These are phyloP conservation scores for Capsicum baccatum DNA, from an alignment of 257 asterid species.

Conservation along the genomic window DNA sequence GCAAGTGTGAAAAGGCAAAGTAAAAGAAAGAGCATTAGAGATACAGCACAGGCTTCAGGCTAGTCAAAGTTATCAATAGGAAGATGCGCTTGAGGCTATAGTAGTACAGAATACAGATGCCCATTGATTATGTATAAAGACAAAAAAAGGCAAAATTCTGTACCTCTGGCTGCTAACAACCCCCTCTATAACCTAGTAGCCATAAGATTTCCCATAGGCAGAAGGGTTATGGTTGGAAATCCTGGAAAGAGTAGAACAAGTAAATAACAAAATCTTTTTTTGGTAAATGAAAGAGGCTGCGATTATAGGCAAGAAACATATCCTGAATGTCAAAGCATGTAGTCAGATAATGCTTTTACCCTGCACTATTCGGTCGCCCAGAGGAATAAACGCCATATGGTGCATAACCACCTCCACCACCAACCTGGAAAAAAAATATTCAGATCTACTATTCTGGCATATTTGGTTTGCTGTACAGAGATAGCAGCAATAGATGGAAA, in stretches of 20 bases:
- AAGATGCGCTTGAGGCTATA: background rate
- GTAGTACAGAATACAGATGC: conserved; percentile 23
- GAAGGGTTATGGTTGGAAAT: conserved; percentile 39
- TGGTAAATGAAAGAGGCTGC: background rate
- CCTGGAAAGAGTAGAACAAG: conserved; percentile 36
- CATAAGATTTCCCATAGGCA: conserved; percentile 43
- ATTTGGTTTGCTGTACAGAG: background rate
- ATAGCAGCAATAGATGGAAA: conserved; percentile 27
- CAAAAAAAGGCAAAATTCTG: background rate
- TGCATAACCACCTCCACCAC: conserved; percentile 59
- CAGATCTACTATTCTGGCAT: background rate
- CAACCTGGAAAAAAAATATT: conserved; percentile 50
- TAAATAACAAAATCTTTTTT: background rate
- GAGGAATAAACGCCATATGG: conserved; percentile 56
- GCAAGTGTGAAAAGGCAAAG: conserved; percentile 34
- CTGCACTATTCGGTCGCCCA: conserved; percentile 52
- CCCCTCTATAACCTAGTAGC: conserved; percentile 40
- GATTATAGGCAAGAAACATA: background rate
- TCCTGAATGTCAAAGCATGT: conserved; percentile 10
- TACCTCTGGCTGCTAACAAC: conserved; percentile 28
- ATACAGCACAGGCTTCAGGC: conserved; percentile 28
- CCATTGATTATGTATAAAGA: background rate
- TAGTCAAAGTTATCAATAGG: conserved; percentile 27
- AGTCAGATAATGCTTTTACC: conserved; percentile 43
- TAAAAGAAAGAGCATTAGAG: conserved; percentile 37